phyloP scores from a whole-genome alignment of 2,329 filamentous ascomycete species.

The Exophiala calicioides region DNA sequence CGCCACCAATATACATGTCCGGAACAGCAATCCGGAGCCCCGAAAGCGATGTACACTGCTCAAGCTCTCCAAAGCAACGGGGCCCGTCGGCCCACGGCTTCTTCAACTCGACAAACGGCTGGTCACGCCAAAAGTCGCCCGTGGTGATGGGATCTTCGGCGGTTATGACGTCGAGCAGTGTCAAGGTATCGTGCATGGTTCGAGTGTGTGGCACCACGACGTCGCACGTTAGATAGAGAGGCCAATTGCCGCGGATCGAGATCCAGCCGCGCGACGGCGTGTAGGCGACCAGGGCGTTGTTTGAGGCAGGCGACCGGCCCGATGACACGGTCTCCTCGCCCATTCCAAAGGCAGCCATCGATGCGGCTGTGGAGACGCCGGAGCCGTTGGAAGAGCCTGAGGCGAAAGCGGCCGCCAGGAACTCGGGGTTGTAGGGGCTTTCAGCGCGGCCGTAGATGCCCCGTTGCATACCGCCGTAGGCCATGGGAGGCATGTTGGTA shows the following conservation, averaged over 20 bases:
- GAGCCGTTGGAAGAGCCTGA: constrained; percentile 61
- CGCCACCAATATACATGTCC: constrained; percentile 52
- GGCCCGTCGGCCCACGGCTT: constrained; percentile 49
- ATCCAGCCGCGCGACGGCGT: constrained; percentile 54
- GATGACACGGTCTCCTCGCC: constrained; percentile 58
- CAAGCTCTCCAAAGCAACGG: constrained; percentile 13
- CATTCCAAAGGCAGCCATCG: constrained; percentile 55
- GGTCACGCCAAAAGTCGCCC: constrained; percentile 18
- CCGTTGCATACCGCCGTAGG: constrained; percentile 59
- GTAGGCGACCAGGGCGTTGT: constrained; percentile 58
- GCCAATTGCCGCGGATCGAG: constrained; percentile 53
- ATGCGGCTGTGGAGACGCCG: constrained; percentile 52
- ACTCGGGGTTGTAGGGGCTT: constrained; percentile 56
- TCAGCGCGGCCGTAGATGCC: constrained; percentile 58
- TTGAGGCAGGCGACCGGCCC: constrained; percentile 57
- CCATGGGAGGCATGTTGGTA: constrained; percentile 62
- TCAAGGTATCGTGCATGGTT: constrained; percentile 50
- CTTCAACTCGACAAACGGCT: constrained; percentile 40
- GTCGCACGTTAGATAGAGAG: constrained; percentile 55
- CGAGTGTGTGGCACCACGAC: constrained; percentile 52
- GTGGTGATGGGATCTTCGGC: constrained; percentile 9
- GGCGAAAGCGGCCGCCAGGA: constrained; percentile 55
- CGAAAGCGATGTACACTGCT: constrained; percentile 44
- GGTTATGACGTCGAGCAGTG: constrained; percentile 23
- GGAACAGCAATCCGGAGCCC: constrained; percentile 54